phyloP scores from a whole-genome alignment of 2,329 filamentous ascomycete genomes.

The Alternaria metachromatica region DNA sequence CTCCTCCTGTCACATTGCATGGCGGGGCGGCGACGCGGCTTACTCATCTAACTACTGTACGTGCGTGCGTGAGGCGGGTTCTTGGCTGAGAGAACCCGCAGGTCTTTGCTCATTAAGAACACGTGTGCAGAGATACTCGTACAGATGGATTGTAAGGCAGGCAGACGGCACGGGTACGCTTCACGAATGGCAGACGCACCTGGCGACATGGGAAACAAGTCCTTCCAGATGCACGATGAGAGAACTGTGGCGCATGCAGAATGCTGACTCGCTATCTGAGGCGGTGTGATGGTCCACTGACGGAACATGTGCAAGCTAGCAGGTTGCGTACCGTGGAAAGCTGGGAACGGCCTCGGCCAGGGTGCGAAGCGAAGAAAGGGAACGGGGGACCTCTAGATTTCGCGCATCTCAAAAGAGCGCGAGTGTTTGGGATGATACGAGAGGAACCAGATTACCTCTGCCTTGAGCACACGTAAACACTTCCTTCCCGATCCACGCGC shows the following conservation, averaged over 20 bases:
- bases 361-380: background rate
- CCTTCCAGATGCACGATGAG: background rate
- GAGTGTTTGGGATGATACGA: background rate
- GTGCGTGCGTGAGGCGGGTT: background rate
- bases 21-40: background rate
- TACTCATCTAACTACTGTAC: background rate
- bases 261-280: background rate
- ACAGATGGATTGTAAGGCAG: background rate
- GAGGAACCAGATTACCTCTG: background rate
- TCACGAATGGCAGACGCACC: background rate
- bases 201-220: background rate
- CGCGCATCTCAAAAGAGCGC: background rate
- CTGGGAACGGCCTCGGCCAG: background rate
- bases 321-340: background rate
- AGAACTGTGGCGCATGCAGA: background rate
- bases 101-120: background rate
- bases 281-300: background rate
- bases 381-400: background rate
- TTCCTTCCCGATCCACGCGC: background rate
- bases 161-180: background rate
- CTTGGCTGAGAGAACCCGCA: background rate
- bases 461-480: background rate
- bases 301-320: background rate
- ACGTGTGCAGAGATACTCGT: background rate
- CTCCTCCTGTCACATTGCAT: slow-evolving; percentile 3